These are phyloP conservation scores for Solanum chiquidenum DNA, from an alignment of 257 asterid species.

Conservation along the genomic window DNA sequence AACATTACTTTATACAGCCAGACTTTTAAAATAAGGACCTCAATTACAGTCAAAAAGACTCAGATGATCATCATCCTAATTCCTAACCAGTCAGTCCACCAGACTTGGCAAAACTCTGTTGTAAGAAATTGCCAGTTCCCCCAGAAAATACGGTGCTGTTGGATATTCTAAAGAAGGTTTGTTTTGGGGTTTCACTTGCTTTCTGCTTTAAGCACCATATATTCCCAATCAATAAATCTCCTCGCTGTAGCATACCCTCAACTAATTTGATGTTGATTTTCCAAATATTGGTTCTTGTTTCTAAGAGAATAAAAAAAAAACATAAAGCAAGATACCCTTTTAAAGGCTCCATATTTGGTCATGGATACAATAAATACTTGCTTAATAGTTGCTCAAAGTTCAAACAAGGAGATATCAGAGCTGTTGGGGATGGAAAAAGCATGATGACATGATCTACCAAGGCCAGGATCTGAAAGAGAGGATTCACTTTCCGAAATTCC, in stretches of 20 bases:
- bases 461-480: not conserved
- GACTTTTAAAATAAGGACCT: not conserved
- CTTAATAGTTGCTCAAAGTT: not conserved
- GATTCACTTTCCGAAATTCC: not conserved
- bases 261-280: not conserved
- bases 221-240: not conserved
- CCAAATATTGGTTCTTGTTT: not conserved
- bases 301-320: not conserved
- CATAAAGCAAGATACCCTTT: not conserved
- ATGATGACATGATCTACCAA: not conserved
- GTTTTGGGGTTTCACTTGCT: not conserved
- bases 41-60: not conserved
- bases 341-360: not conserved
- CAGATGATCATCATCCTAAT: not conserved
- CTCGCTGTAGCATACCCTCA: not conserved
- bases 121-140: not conserved
- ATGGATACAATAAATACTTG: not conserved
- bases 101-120: not conserved
- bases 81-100: not conserved
- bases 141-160: not conserved
- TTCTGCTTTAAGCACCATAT: not conserved
- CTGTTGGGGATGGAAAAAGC: not conserved
- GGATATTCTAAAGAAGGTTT: not conserved
- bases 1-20: not conserved
- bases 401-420: not conserved